phyloP scores from a whole-genome alignment of 2,329 filamentous ascomycete genomes.

The Nothophaeocryptopus gaeumannii region DNA sequence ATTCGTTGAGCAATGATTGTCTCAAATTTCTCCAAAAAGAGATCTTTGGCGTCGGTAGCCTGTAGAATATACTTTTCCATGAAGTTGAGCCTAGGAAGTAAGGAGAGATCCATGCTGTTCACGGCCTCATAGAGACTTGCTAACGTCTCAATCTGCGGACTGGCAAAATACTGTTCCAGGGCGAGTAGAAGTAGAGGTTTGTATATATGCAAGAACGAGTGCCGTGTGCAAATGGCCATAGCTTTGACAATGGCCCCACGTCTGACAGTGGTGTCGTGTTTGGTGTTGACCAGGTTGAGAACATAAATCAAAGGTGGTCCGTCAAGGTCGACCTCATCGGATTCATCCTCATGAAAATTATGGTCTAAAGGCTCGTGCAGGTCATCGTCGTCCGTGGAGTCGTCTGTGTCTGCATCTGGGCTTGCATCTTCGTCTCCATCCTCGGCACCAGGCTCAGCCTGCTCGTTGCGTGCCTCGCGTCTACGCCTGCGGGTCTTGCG shows the following conservation, averaged over 20 bases:
- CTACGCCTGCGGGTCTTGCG: conserved; percentile 44
- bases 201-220: conserved; percentile 98
- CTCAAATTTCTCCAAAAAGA: conserved; percentile 97
- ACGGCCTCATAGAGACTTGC: conserved; percentile 86
- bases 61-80: conserved; percentile 85
- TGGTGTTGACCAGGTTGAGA: conserved; percentile 95
- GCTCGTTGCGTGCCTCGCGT: conserved; percentile 44
- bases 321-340: conserved; percentile 60
- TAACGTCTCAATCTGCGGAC: conserved; percentile 81
- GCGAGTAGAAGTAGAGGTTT: conserved; percentile 90
- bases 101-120: conserved; percentile 92
- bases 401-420: conserved; percentile 37
- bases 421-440: conserved; percentile 39
- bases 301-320: conserved; percentile 95
- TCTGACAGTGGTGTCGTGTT: conserved; percentile 89
- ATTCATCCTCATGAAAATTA: conserved; percentile 34
- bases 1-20: conserved; percentile 84
- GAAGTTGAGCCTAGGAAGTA: conserved; percentile 81
- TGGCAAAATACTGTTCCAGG: conserved; percentile 94
- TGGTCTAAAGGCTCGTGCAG: conserved; percentile 52
- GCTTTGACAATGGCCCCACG: conserved; percentile 93
- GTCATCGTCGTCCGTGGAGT: conserved; percentile 46
- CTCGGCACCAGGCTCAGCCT: conserved; percentile 47
- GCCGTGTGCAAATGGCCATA: conserved; percentile 97
- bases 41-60: conserved; percentile 87